phyloP scores from a whole-genome alignment of 148 eudicot genomes.

The Chenopodium formosanum region DNA sequence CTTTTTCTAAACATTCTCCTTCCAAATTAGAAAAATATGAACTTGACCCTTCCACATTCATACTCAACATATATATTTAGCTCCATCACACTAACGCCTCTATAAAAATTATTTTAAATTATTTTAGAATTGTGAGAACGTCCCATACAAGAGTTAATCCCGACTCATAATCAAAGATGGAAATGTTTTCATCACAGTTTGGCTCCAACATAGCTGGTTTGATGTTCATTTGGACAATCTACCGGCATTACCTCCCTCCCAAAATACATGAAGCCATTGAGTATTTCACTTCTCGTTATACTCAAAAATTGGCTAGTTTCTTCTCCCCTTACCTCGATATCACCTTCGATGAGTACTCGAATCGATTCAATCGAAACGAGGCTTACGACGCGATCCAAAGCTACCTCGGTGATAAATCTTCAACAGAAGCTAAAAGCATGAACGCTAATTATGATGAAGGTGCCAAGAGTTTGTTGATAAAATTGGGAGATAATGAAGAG shows the following conservation, averaged over 20 bases:
- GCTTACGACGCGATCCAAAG: slow-evolving; percentile 35
- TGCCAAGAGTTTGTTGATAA: slow-evolving; percentile 31
- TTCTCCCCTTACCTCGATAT: slow-evolving; percentile 39
- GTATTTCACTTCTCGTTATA: slow-evolving; percentile 17
- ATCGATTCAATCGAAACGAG: slow-evolving; percentile 32
- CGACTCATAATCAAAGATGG: not conserved
- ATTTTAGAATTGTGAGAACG: no score
- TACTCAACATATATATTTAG: no score
- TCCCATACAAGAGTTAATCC: no score
- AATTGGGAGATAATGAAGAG: slow-evolving; percentile 45
- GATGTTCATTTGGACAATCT: slow-evolving; percentile 40
- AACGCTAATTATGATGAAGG: slow-evolving; percentile 37
- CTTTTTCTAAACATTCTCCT: no score
- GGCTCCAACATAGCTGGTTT: slow-evolving; percentile 30
- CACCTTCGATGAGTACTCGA: slow-evolving; percentile 32
- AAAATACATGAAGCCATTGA: slow-evolving; percentile 25
- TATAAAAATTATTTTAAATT: no score
- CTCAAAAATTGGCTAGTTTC: slow-evolving; percentile 7
- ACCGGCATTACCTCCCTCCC: slow-evolving; percentile 37
- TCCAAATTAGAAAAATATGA: no score
- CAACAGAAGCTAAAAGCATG: slow-evolving; percentile 35
- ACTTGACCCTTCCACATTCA: no score
- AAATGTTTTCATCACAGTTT: slow-evolving; percentile 11
- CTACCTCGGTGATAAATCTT: slow-evolving; percentile 35
- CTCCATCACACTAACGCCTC: no score